Evolutionary conservation across 345 rosid genomes (phyloP).

Genomic region (Syzygium jambos): DNA sequence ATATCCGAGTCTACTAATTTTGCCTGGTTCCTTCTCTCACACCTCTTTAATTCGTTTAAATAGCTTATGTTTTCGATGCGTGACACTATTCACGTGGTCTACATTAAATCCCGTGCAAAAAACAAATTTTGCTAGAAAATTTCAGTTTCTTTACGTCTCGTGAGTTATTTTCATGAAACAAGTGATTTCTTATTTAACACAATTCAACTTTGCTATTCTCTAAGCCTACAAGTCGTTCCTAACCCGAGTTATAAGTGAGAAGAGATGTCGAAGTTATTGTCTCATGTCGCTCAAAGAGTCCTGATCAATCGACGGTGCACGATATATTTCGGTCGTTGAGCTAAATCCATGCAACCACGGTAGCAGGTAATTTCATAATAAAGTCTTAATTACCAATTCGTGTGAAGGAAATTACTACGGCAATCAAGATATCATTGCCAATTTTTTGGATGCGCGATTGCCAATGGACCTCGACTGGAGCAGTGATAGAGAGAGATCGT

Average conservation of each 20-base stretch:
- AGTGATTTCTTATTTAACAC: neutral
- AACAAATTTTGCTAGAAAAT: too few species aligned
- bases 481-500: fast-evolving
- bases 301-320: neutral
- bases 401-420: fast-evolving
- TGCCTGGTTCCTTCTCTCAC: neutral
- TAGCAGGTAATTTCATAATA: too few species aligned
- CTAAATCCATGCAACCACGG: neutral
- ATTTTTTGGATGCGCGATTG: neutral
- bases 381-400: neutral
- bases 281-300: too few species aligned
- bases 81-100: too few species aligned
- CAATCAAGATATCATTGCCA: neutral
- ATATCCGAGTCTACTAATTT: neutral
- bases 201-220: neutral
- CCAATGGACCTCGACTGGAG: neutral
- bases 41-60: too few species aligned
- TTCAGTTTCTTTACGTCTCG: too few species aligned
- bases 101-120: too few species aligned
- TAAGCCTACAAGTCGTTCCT: neutral
- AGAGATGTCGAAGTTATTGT: neutral
- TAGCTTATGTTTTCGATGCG: too few species aligned
- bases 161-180: too few species aligned
- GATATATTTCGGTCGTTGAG: fast-evolving
- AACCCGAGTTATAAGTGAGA: neutral